Evolutionary conservation across 176 grass and related monocot species (phyloP), one percentile per base, ranked within the genome.

Genomic region (Oryza australiensis): DNA sequence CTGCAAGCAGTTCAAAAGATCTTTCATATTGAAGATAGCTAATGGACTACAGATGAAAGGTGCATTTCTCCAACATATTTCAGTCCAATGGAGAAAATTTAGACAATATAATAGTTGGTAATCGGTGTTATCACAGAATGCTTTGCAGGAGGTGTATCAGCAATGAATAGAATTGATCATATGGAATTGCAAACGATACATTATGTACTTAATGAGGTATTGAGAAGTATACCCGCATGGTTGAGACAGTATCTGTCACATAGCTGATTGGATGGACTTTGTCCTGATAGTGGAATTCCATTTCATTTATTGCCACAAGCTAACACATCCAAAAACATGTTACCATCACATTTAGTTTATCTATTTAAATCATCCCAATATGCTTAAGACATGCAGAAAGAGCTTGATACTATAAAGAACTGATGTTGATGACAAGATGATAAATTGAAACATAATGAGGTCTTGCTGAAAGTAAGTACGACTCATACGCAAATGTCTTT

Each of bases 201-300:
- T n/a, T 14, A 59, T 73, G 53, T 30, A 59, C 7, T 59, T n/a
- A 82, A 80, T 70, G 28, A 46, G 68, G 23, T 82, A 45, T 40
- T 73, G 8, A 66, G 55, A 86, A 79, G 48, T 78, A 72, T 89
- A 98, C 95, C 86, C 85, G 88, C 92, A 98, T 98, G 67, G 68
- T 80, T 84, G 84, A 87, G 73, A 90, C 87, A 62, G 80, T 87
- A 77, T 26, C 42, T n/a, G 77, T 82, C 67, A 89, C 92, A 83
- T 93, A 98, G 75, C 46, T 69, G 75, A 89, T 71, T 69, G 95
- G 95, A 76, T 73, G 76, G 23, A 67, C 79, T 90, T 95, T 98
- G 83, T 98, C 95, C 81, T 87, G 90, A 85, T 95, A 98, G 80
- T 98, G 88, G 80, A 98, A 93, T 57, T 86, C 82, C 3, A 26